Conservation (phyloP, 2,329 filamentous ascomycete species). For the Apiospora arundinis region DNA sequence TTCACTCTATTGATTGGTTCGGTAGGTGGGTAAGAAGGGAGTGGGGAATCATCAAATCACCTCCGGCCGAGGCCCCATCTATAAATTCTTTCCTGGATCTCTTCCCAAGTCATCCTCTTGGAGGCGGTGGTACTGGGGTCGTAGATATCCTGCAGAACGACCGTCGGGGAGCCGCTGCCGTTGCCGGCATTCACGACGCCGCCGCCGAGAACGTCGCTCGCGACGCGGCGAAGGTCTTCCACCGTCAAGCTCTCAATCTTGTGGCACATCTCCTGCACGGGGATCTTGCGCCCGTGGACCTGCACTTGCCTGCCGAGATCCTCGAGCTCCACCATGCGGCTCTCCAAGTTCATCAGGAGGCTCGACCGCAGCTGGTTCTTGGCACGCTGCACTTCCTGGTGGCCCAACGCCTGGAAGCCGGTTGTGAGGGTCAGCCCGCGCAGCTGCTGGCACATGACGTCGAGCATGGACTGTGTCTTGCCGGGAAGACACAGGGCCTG, state of each 20-base stretch:
- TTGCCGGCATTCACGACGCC: constrained; percentile 74
- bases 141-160: constrained; percentile 91
- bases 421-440: constrained; percentile 76
- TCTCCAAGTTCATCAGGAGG: constrained; percentile 97
- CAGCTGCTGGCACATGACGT: constrained; percentile 93
- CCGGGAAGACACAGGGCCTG: constrained; percentile 83
- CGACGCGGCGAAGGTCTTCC: constrained; percentile 81
- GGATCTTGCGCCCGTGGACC: constrained; percentile 92
- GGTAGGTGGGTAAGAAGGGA: not conserved
- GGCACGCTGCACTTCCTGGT: constrained; percentile 83
- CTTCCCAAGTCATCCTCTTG: constrained; percentile 79
- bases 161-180: constrained; percentile 88
- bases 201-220: constrained; percentile 78
- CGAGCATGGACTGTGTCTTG: constrained; percentile 82
- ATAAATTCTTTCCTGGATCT: constrained; percentile 86
- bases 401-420: constrained; percentile 74
- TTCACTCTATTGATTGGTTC: not conserved
- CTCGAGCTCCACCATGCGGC: constrained; percentile 95
- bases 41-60: constrained; percentile 29
- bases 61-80: constrained; percentile 80
- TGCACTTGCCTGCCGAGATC: constrained; percentile 95
- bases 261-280: constrained; percentile 90
- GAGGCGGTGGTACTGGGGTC: constrained; percentile 68
- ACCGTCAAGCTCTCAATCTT: constrained; percentile 85
- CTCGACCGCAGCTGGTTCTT: constrained; percentile 95